phyloP scores from a whole-genome alignment of 768 basidiomycete genomes.

The Suillus ampliporus region DNA sequence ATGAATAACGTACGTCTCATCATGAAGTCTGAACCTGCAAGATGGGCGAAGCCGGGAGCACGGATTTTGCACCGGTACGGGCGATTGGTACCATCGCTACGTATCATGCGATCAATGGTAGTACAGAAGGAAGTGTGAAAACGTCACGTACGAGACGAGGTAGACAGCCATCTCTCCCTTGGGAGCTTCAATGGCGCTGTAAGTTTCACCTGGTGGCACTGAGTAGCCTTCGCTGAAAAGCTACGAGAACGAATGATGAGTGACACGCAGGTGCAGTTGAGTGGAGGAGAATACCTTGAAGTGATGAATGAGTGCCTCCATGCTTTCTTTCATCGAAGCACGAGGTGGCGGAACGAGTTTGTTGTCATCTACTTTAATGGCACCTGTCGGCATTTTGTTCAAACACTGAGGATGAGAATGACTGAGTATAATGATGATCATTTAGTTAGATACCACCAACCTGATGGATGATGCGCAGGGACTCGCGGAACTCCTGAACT shows the following conservation, averaged over 20 bases:
- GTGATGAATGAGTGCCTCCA: conserved; percentile 98
- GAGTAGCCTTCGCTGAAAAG: conserved; percentile 97
- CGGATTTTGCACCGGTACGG: conserved; percentile 98
- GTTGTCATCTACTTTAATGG: conserved; percentile 94
- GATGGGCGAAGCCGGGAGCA: conserved; percentile 94
- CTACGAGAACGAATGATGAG: conserved; percentile 43
- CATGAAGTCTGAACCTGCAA: conserved; percentile 97
- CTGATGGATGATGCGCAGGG: conserved; percentile 84
- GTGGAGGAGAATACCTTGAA: conserved; percentile 72
- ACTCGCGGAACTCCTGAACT: conserved; percentile 98
- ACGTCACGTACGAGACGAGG: conserved; percentile 80
- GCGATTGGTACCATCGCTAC: conserved; percentile 90
- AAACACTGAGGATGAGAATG: conserved; percentile 65
- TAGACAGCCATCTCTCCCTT: conserved; percentile 99
- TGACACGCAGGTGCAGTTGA: background rate
- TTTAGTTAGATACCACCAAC: conserved; percentile 36
- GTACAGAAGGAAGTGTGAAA: background rate
- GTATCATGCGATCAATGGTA: background rate
- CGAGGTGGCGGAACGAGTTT: conserved; percentile 96
- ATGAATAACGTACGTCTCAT: conserved; percentile 75
- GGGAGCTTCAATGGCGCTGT: conserved; percentile 96
- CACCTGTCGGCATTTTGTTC: conserved; percentile 96
- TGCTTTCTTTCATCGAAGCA: conserved; percentile 98
- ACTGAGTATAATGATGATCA: background rate
- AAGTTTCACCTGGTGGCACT: conserved; percentile 95